Conservation (phyloP, 108 stramenopile species). For the Conticribra guillardii region DNA sequence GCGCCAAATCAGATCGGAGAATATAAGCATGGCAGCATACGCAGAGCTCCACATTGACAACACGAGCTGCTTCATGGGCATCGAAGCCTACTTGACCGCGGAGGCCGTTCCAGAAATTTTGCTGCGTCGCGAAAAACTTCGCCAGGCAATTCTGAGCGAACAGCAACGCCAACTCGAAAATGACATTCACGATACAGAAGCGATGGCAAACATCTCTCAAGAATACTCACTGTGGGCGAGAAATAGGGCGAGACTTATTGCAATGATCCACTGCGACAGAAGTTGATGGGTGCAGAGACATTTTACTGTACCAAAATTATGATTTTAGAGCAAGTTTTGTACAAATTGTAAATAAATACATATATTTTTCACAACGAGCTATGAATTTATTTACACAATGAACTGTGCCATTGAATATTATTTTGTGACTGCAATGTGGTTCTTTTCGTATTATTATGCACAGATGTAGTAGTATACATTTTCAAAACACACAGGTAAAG, state of each 20-base stretch:
- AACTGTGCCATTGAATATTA: no score
- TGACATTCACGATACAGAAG: background rate
- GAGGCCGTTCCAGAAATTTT: background rate
- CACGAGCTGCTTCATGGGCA: background rate
- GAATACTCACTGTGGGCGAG: background rate
- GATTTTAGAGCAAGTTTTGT: no score
- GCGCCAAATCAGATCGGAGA: background rate
- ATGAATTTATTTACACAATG: no score
- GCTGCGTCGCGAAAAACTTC: background rate
- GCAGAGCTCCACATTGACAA: background rate
- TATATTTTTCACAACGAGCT: no score
- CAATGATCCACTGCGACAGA: background rate
- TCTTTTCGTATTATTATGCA: no score
- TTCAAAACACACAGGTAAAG: no score
- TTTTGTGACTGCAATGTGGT: no score
- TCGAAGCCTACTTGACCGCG: background rate
- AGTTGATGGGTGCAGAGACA: no score
- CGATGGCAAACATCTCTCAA: background rate
- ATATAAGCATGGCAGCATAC: background rate
- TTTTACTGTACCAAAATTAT: no score
- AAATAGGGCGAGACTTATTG: background rate
- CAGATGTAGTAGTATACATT: no score
- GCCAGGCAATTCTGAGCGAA: background rate
- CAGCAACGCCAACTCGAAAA: background rate
- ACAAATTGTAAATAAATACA: no score